phyloP scores from a whole-genome alignment of 192 early-diverging fungal species.

The Powellomyces hirtus region DNA sequence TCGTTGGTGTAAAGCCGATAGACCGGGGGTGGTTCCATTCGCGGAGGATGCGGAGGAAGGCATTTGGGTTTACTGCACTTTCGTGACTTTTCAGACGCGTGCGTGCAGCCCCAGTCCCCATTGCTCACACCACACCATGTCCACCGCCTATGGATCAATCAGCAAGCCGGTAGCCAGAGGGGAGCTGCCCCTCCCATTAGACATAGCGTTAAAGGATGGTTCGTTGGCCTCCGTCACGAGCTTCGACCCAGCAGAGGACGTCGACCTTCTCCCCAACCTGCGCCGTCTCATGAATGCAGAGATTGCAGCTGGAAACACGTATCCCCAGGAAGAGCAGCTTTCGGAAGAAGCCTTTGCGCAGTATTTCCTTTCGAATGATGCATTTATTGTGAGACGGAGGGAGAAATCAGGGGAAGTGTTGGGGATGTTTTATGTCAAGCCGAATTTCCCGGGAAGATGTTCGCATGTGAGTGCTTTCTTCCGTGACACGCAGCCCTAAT shows the following conservation, averaged over 20 bases:
- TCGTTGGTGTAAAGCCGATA: too few species aligned
- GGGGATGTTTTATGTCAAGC: constrained; percentile 77
- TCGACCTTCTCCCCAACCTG: constrained; percentile 33
- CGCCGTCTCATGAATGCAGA: constrained; percentile 61
- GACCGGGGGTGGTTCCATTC: too few species aligned
- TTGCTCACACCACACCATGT: too few species aligned
- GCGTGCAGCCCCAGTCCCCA: too few species aligned
- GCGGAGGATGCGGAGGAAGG: too few species aligned
- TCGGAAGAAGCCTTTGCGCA: constrained; percentile 41
- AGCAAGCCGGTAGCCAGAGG: neutral
- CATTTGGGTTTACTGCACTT: too few species aligned
- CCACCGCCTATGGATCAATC: constrained; percentile 30
- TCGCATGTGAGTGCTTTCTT: constrained; percentile 69
- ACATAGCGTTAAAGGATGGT: constrained; percentile 27
- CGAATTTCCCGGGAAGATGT: constrained; percentile 76
- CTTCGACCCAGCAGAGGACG: neutral
- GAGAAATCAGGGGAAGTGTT: constrained; percentile 30
- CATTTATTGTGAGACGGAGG: constrained; percentile 29
- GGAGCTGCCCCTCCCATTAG: constrained; percentile 27
- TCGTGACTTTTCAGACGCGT: too few species aligned
- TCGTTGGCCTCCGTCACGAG: constrained; percentile 10
- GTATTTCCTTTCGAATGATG: constrained; percentile 43
- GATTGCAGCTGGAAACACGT: constrained; percentile 67
- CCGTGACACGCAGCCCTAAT: too few species aligned
- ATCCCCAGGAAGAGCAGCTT: constrained; percentile 62